Evolutionary conservation across 495 filamentous ascomycete species (phyloP), one percentile per base, ranked within the genome.

Genomic region (Tetracladium marchalianum): DNA sequence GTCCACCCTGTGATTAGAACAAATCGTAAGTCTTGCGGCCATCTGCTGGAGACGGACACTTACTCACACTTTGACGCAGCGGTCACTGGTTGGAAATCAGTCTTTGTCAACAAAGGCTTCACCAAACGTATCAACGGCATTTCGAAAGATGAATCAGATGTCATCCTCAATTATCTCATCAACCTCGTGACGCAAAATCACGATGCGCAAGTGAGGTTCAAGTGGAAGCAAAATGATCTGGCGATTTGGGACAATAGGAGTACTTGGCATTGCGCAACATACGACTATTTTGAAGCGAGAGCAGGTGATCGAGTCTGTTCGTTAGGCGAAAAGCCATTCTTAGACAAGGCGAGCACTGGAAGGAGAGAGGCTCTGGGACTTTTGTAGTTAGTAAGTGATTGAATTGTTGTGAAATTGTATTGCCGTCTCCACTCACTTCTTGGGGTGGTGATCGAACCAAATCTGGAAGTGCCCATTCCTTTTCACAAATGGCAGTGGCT

Each of bases 171-270:
- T 17, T 80, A 75, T 72, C 78, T 90, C 42, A 66, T 76, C 5
- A 39, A 53, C 38, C 63, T 88, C 6, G 73, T 90, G 49, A 70
- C 74, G 9, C 76, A 85, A 58, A 90, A 89, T 54, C 85, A 88
- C 51, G 85, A 92, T 59, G 61, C 86, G 41, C 86, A 92, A 64
- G 81, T 85, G 0, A 67, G 86, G 6, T 62, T 72, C 53, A 66
- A 70, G 40, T 90, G 81, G 82, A 69, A 75, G 35, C 59, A 60
- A 13, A 78, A 78, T 53, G 76, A 82, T 57, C 50, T 82, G 27
- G 83, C 85, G 0, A 83, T 90, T 47, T 90, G 85, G 85, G 85
- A 89, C 57, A 89, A 89, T 49, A 66, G 85, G 5, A 77, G 72
- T 19, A 74, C 77, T 1, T 87, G 78, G 55, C 85, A 89, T 50